These are phyloP conservation scores for Cokeromyces recurvatus DNA, from an alignment of 371 early-diverging fungal genomes.

Conservation along the genomic window DNA sequence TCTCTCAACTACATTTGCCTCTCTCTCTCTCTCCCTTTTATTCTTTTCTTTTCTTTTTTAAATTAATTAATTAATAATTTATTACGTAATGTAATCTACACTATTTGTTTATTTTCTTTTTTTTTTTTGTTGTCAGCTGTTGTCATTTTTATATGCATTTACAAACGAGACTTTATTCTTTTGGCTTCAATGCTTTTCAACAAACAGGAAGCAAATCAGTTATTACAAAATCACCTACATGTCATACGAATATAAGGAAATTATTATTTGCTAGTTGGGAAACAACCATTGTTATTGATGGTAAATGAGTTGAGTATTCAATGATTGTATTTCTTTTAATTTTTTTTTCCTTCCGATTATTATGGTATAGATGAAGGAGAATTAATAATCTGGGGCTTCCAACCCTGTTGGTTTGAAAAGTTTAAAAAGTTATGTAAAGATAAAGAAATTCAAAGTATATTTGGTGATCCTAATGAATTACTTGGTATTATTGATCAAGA, in stretches of 20 bases:
- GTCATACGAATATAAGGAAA: background rate
- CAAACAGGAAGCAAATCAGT: conserved; percentile 9
- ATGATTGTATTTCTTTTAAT: background rate
- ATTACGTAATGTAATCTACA: too few species aligned
- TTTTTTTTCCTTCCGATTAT: too few species aligned
- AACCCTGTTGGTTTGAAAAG: conserved; percentile 7
- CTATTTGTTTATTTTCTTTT: too few species aligned
- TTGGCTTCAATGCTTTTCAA: conserved; percentile 33
- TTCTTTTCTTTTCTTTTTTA: too few species aligned
- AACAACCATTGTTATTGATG: conserved; percentile 18
- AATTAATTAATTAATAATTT: too few species aligned
- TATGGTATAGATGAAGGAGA: conserved; percentile 14
- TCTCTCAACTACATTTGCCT: too few species aligned
- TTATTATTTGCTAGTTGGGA: conserved; percentile 33
- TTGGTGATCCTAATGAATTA: conserved; percentile 19
- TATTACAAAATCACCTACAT: background rate
- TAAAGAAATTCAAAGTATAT: background rate
- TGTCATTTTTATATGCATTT: too few species aligned
- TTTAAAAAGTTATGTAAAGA: background rate
- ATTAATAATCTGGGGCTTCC: conserved; percentile 23
- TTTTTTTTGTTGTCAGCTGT: too few species aligned
- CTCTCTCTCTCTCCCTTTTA: too few species aligned
- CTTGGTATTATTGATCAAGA: conserved; percentile 20
- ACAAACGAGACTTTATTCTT: conserved; percentile 19
- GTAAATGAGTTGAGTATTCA: conserved; percentile 7